Base-by-base conservation (phyloP, 1,139 yeast species). In the Taphrina sp. region DNA sequence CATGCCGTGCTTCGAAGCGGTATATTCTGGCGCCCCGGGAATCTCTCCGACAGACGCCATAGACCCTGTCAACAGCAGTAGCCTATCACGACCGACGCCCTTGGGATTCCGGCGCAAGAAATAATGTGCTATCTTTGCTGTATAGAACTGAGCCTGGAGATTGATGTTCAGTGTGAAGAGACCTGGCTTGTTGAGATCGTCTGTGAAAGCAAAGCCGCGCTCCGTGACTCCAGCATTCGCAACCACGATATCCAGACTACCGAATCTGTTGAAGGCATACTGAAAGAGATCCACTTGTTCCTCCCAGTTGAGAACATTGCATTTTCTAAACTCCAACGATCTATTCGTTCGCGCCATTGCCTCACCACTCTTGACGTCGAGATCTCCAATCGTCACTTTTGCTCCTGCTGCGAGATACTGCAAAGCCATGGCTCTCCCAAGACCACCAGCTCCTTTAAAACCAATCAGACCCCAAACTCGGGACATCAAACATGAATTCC, bases 191-290 rank as follows among this genome's bases (percentile, higher is more conserved):
- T 34, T 38, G 23, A 43, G 42, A 20, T 52, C 46, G 28, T 49
- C 54, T 12, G 44, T 34, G 46, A 39, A 29, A n/a, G 44, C 36
- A 35, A 49, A 49, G 23, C 56, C 56, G 14, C 34, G 41, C 29
- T 52, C 56, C 3, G 49, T 52, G 33, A 52, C 49, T 19, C 56
- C 56, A 16, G 56, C 56, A 36, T 52, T 52, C n/a, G 56, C 56
- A 20, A 52, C 49, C 22, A 49, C 54, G 14, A 49, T 49, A 17
- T 49, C 54, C 8, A 49, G 24, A 10, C 54, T 34, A 14, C 38
- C 35, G 39, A 23, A 33, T 12, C 54, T 34, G 17, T 49, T 39
- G 46, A 37, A 49, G 20, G 54, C 54, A 22, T 23, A 41, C 34
- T 49, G 37, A 12, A 49, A 49, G 17, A 49, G 39, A n/a, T 31